Conservation (phyloP, 108 stramenopile genomes). For the Cylindrotheca closterium region DNA sequence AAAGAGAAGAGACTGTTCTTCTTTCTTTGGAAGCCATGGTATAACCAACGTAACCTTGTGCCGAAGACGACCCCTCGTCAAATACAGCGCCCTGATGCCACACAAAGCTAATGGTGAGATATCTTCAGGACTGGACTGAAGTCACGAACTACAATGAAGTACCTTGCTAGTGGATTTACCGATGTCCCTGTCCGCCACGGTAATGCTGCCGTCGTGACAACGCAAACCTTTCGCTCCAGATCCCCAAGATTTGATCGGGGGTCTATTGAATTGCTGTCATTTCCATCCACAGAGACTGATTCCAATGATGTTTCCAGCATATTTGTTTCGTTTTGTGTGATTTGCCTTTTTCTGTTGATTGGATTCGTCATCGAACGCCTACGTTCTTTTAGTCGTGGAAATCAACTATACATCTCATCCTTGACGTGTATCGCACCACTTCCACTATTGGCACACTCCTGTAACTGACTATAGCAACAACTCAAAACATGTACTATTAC, state of each 20-base stretch:
- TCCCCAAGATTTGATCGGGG: constrained; percentile 18
- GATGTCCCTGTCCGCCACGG: constrained; percentile 91
- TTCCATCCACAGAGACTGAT: no score
- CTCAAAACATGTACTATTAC: no score
- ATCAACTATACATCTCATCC: no score
- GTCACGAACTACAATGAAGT: constrained; percentile 57
- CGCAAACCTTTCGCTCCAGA: constrained; percentile 20
- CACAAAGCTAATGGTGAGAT: constrained; percentile 1
- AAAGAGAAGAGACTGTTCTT: constrained; percentile 62
- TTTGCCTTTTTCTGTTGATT: no score
- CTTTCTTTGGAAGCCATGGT: constrained; percentile 72
- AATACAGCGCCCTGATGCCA: constrained; percentile 26
- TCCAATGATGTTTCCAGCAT: no score
- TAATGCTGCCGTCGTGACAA: constrained; percentile 85
- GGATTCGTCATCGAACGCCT: no score
- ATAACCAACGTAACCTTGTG: constrained; percentile 68
- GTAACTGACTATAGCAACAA: no score
- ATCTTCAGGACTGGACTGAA: no score
- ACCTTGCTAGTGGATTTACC: constrained; percentile 70
- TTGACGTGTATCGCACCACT: no score
- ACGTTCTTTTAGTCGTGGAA: no score
- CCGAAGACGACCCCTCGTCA: constrained; percentile 37
- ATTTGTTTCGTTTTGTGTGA: no score
- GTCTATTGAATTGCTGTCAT: neutral
- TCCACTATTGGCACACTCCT: no score